phyloP scores from a whole-genome alignment of 495 filamentous ascomycete genomes.

The Tuber aestivum region DNA sequence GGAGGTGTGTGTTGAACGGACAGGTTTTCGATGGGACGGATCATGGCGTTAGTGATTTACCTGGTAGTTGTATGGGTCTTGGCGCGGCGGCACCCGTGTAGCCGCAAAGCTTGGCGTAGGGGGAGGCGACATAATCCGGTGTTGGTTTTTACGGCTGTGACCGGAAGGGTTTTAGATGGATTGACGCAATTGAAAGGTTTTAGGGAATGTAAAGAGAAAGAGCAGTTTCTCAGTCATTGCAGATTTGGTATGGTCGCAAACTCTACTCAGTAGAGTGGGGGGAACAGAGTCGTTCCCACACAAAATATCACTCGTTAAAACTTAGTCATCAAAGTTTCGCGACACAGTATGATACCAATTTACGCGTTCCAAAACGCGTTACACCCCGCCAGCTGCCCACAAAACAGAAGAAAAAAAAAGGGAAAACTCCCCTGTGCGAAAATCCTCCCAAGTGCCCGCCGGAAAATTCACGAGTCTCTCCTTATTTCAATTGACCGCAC shows the following conservation, averaged over 20 bases:
- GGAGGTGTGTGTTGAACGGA: not conserved
- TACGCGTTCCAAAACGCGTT: slow-evolving; percentile 28
- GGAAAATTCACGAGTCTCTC: not conserved
- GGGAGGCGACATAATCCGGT: not conserved
- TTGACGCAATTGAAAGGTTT: no score
- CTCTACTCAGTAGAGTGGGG: no score
- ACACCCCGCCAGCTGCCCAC: not conserved
- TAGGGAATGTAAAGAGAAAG: not conserved
- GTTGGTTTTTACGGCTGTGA: no score
- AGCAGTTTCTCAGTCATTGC: not conserved
- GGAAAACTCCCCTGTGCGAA: not conserved
- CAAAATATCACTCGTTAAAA: not conserved
- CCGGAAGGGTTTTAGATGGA: no score
- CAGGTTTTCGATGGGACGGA: not conserved
- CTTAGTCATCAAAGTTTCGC: not conserved
- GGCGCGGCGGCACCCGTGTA: not conserved
- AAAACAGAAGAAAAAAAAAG: not conserved
- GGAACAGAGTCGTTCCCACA: no score
- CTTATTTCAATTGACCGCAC: not conserved
- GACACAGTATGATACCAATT: slow-evolving; percentile 14
- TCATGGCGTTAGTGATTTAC: not conserved
- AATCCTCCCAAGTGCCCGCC: not conserved
- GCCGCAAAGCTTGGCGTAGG: not conserved
- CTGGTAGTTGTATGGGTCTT: not conserved
- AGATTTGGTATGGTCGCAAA: not conserved